Evolutionary conservation across 495 filamentous ascomycete genomes (phyloP), one percentile per base, ranked within the genome.

Genomic region (Pyrenula aspistea): DNA sequence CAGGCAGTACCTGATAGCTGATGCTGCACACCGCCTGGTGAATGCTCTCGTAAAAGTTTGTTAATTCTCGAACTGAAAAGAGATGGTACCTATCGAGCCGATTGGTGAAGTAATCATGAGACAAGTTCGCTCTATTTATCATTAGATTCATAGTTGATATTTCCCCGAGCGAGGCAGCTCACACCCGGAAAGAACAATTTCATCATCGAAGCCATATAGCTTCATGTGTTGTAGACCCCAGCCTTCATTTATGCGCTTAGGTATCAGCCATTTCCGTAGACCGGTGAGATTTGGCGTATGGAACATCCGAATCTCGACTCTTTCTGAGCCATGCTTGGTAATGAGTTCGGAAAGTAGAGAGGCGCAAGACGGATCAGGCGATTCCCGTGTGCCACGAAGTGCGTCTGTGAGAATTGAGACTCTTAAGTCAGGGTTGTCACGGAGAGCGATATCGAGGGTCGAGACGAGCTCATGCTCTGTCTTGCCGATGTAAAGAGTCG

Each of bases 141-240:
- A 42, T 42, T 42, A 42, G 31, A 4, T 42, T n/a, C 15, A 42
- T 42, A 42, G 15, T 42, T 15, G 15, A 8, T 4, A 15, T 42
- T 42, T 15, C 15, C 31, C 51, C 22, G 53, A 24, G 23, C 24
- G 51, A 55, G 22, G 22, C 12, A 15, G 22, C 55, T 50, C 74
- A 42, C 77, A 88, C 83, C 93, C 93, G 1, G 91, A 95, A 24
- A 99, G 78, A 36, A 99, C 93, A 53, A 99, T 83, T 68, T 96
- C 92, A 63, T 97, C 91, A 59, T 99, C 93, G 49, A 96, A 71
- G 0, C 94, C 93, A 61, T 99, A 99, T 0, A 99, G 78, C 77
- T 99, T 99, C 89, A 99, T 99, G 65, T 99, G 93, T 65, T 99
- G 93, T 49, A 99, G 71, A 12, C 93, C 93, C 92, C 93, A 99